phyloP scores from a whole-genome alignment of 2,329 filamentous ascomycete species.

The Xylaria sp. region DNA sequence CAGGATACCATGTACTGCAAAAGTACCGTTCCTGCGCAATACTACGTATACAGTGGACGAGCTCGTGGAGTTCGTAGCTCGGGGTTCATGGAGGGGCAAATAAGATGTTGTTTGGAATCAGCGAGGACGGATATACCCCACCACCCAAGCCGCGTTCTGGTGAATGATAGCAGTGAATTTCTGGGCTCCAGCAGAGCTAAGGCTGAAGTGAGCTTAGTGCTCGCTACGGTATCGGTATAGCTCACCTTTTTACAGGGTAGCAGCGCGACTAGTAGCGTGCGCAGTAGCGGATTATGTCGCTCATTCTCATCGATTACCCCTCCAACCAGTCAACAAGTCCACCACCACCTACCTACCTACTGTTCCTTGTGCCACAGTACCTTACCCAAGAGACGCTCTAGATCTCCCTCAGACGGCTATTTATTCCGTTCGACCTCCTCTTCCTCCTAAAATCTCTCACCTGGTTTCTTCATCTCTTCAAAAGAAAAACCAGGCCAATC shows the following conservation, averaged over 20 bases:
- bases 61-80: conserved; percentile 3
- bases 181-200: conserved; percentile 15
- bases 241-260: conserved; percentile 10
- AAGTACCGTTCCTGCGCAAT: conserved; percentile 31
- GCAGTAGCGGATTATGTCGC: conserved; percentile 29
- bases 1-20: conserved; percentile 22
- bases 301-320: conserved; percentile 37
- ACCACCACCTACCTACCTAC: too few species aligned
- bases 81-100: conserved; percentile 28
- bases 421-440: conserved; percentile 35
- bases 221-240: conserved; percentile 15
- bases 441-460: conserved; percentile 31
- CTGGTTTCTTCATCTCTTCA: conserved; percentile 22
- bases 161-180: conserved; percentile 10
- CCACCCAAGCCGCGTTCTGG: conserved; percentile 18
- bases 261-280: conserved; percentile 5
- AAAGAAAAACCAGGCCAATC: conserved; percentile 6
- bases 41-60: conserved; percentile 27
- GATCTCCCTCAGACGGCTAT: conserved; percentile 30
- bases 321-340: conserved; percentile 40
- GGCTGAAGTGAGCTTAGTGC: conserved; percentile 26
- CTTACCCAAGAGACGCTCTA: conserved; percentile 25
- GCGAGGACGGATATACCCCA: conserved; percentile 36
- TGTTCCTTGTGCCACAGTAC: conserved; percentile 36
- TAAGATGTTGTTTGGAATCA: conserved; percentile 3